Base-by-base conservation (phyloP, 2,329 filamentous ascomycete species). In the Cryphonectria carpinicola region DNA sequence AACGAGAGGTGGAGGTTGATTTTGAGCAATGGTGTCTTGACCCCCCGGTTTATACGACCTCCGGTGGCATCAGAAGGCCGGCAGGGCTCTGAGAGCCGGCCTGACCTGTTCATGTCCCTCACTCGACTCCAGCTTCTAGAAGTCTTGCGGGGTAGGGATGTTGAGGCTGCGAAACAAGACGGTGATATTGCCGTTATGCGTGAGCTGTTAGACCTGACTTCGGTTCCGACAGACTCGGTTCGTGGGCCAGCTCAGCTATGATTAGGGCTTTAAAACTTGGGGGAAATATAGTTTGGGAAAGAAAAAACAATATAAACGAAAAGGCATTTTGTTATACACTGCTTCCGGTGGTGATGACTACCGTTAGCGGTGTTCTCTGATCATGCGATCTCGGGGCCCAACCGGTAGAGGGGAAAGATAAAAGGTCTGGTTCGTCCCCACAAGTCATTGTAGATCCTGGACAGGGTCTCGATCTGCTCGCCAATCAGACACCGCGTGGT, bases 21-120 rank as follows among this genome's bases (percentile, higher is more conserved):
- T 6, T 5, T 68, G 39, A 70, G 65, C 60, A 70, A 70, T n/a
- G 68, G 68, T 35, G 68, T 67, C 11, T 60, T 70, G 58, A 62
- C 58, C 19, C 58, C 58, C 8, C 58, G 58, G 39, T 32, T 62
- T 13, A 25, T 62, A 17, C 22, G 66, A 25, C 19, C 65, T 61
- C n/a, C 39, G 56, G 1, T 61, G 41, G 62, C 22, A 61, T 35
- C 35, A 37, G 46, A 11, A 28, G 43, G 46, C 28, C 10, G 10
- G 2, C 43, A 56, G 28, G 67, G 25, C 6, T 37, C 46, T 25
- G 52, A 66, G 39, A 52, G 58, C 32, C 32, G 14, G 52, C 62
- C 62, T 14, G 49, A 49, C 10, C 46, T 69, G 25, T 37, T 25
- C 7, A 66, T 69, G 28, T 14, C 49, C 2, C 43, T 69, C 7